Base-by-base conservation (phyloP, 441 rosid genomes). In the Populus trichocarpa region DNA sequence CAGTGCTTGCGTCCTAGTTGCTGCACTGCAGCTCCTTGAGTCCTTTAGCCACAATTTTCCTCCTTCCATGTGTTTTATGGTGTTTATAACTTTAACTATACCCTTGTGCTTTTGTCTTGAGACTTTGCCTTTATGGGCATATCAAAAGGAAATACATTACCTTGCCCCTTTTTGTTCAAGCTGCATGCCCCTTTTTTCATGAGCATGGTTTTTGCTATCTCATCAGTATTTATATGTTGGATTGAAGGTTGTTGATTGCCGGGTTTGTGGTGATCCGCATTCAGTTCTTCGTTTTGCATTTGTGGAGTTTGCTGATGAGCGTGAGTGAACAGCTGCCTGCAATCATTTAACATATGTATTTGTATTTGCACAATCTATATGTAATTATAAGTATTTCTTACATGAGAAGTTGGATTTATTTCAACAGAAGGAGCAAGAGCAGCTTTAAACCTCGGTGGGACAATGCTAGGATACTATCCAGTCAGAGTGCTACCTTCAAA, bases 241-340 rank as follows among this genome's bases (percentile, higher is more conserved):
- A 76, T 6, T 88, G 77, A 79, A 96, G 99, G 98, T 96, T 81
- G 96, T 96, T 85, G 98, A 96, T 80, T 93, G 98, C 80, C 98
- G 99, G 70, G 91, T 96, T 28, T 96, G 99, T 78, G 99, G 99
- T 75, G 99, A 96, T 84, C 99, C 99, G 14, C 92, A 92, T 77
- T 96, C 98, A 67, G 97, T 96, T 35, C 98, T 96, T 79, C 94
- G 97, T 14, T 96, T 96, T 87, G 99, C 99, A 64, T 96, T 96
- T 85, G 86, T 96, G 68, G 98, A 93, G 90, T 96, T 96, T 85
- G 90, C 94, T 75, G 94, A 93, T 76, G 97, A 93, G 88, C 92
- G 98, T 96, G 82, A 73, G 94, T 83, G 76, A 28, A 65, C 61
- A 75, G 53, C 42, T 73, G 69, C 11, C 2, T 2, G 10, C 33